phyloP scores from a whole-genome alignment of 495 filamentous ascomycete genomes.

The Hypoxylon intermedium region DNA sequence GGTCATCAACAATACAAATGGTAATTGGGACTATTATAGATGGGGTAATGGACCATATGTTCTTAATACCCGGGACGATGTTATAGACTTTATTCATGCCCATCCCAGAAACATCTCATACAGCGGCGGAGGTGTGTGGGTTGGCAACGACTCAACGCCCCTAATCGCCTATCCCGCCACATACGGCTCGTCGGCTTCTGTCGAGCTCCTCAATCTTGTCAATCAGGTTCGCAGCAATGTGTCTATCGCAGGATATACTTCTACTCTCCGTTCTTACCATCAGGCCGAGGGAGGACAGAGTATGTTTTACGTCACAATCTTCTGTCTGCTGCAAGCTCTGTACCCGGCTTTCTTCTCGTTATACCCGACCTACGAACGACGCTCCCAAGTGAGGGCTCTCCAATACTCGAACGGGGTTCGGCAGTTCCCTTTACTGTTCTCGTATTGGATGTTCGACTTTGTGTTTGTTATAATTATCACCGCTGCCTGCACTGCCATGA shows the following conservation, averaged over 20 bases:
- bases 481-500: conserved; percentile 66
- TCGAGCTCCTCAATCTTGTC: conserved; percentile 56
- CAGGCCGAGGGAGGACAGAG: conserved; percentile 60
- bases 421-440: conserved; percentile 66
- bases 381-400: conserved; percentile 69
- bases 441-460: conserved; percentile 74
- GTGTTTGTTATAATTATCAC: conserved; percentile 64
- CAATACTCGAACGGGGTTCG: conserved; percentile 77
- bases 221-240: conserved; percentile 39
- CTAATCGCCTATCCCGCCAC: conserved; percentile 63
- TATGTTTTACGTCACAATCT: conserved; percentile 61
- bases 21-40: neutral
- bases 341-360: conserved; percentile 77
- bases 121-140: conserved; percentile 69
- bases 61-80: conserved; percentile 57
- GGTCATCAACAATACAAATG: conserved; percentile 12
- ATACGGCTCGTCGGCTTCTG: conserved; percentile 48
- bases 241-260: conserved; percentile 60
- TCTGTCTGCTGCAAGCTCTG: conserved; percentile 68
- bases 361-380: conserved; percentile 74
- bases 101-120: conserved; percentile 65
- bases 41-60: conserved; percentile 22
- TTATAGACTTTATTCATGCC: conserved; percentile 63
- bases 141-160: conserved; percentile 50
- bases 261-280: conserved; percentile 67